Evolutionary conservation across 2,329 filamentous ascomycete species (phyloP), one percentile per base, ranked within the genome.

Genomic region (Diaporthe batatas): DNA sequence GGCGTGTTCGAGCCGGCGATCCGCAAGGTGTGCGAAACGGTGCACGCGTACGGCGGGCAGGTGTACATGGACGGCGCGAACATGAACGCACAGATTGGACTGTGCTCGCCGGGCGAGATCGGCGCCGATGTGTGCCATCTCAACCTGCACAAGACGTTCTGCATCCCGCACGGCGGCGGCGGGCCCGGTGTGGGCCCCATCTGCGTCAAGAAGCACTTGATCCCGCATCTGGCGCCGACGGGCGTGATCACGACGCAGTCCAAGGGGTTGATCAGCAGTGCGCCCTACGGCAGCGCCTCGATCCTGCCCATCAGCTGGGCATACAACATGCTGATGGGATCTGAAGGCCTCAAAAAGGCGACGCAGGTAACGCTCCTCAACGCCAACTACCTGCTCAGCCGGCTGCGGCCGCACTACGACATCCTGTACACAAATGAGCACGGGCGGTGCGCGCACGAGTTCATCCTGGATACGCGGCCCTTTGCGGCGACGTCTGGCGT

Each of bases 11-110:
- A 98, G 86, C 95, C 95, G 3, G 89, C 91, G 76, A 90, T 98
- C 81, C 96, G 95, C 85, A 90, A 93, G 80, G 95, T 92, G 21
- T 98, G 95, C 83, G 86, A 94, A 71, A 86, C 97, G 39, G 94
- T 98, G 23, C 96, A 98, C 84, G 83, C 93, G 76, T 86, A 97
- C 80, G 96, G 96, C 68, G 96, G 96, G 12, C 94, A 97, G 80
- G 96, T 98, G 21, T 98, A 98, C 86, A 98, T 98, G 96, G 96
- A 98, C 81, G 96, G 96, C 62, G 96, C 96, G 76, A 98, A 98
- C 86, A 96, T 98, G 94, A 98, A 98, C 80, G 96, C 96, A 23
- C 96, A 98, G 83, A 98, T 98, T 76, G 96, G 96, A 16, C 89
- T 98, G 14, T 98, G 94, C 86, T 97, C 94, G 0, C 96, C 96